These are phyloP conservation scores for Penicillium parvum DNA, from an alignment of 495 filamentous ascomycete species.

Conservation along the genomic window DNA sequence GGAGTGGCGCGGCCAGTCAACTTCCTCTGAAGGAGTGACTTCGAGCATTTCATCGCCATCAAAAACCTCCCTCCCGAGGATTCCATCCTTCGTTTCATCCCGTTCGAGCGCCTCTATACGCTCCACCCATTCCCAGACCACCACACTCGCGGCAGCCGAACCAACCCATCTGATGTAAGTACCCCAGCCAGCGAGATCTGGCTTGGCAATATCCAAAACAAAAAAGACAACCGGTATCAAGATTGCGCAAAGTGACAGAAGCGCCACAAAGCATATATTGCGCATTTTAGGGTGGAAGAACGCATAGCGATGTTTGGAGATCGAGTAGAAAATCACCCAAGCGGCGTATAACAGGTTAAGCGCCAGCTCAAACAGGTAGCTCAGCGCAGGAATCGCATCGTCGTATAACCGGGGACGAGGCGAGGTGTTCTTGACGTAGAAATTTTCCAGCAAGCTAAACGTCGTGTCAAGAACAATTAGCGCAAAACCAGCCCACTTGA, in stretches of 20 bases:
- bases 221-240: slow-evolving; percentile 94
- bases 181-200: slow-evolving; percentile 88
- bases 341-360: slow-evolving; percentile 87
- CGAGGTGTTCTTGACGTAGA: slow-evolving; percentile 56
- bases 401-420: slow-evolving; percentile 67
- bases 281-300: slow-evolving; percentile 92
- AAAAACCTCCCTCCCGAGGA: slow-evolving; percentile 89
- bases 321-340: slow-evolving; percentile 92
- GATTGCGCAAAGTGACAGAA: slow-evolving; percentile 72
- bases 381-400: slow-evolving; percentile 86
- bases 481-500: slow-evolving; percentile 96
- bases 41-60: slow-evolving; percentile 97
- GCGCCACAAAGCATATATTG: slow-evolving; percentile 82
- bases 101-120: slow-evolving; percentile 95
- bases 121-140: slow-evolving; percentile 99
- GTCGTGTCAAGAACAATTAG: slow-evolving; percentile 85
- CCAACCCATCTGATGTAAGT: slow-evolving; percentile 98
- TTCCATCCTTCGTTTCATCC: slow-evolving; percentile 93
- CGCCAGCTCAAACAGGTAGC: slow-evolving; percentile 88
- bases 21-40: slow-evolving; percentile 57
- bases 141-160: slow-evolving; percentile 89
- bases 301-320: slow-evolving; percentile 88
- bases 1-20: slow-evolving; percentile 47
- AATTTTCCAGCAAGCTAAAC: slow-evolving; percentile 85
- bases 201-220: slow-evolving; percentile 84